Evolutionary conservation across 768 basidiomycete genomes (phyloP), one percentile per base, ranked within the genome.

Genomic region (Daedaleopsis nitida): DNA sequence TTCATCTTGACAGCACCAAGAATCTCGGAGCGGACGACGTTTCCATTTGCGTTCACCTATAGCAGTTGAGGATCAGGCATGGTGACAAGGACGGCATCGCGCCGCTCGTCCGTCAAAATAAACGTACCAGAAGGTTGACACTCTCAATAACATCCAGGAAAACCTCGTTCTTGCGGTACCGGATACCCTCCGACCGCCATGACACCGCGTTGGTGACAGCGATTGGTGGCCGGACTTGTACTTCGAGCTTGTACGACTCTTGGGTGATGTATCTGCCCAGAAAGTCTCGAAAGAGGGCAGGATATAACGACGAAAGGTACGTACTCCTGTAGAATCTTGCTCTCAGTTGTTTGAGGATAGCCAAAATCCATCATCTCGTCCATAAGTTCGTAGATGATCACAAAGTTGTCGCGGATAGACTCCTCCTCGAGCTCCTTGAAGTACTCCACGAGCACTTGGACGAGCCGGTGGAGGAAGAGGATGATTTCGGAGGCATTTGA

Each of bases 281-380:
- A 57, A 50, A 35, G 53, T 45, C 52, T 23, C 45, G 52, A 21
- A 21, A 47, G 45, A 14, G 35, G 39, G 45, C 14, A 19, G 50
- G 48, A 47, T 49, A 42, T 1, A 19, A 14, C 24, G 48, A 34
- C 43, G 24, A 44, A 24, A 13, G 52, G 32, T 53, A 78, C 87
- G 69, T 64, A 93, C 89, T 98, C 96, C 77, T 98, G 96, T 54
- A 98, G 76, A 68, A 98, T 99, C 82, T 99, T 98, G 83, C 92
- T 94, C 79, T 99, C 97, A 16, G 97, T 98, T 44, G 96, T 99
- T 75, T 98, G 97, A 0, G 97, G 96, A 73, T 90, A 98, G 9
- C 97, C 97, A 76, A 97, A 99, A 79, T 99, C 97, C 95, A 98
- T 98, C 94, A 98, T 98, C 80, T 99, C 97, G 70, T 98, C 96